Percentiles rank a stretch among this genome's conserved stretches.
These are phyloP conservation scores for Hansenula sp. DNA, from an alignment of 1,139 yeast genomes.

Conservation along the genomic window DNA sequence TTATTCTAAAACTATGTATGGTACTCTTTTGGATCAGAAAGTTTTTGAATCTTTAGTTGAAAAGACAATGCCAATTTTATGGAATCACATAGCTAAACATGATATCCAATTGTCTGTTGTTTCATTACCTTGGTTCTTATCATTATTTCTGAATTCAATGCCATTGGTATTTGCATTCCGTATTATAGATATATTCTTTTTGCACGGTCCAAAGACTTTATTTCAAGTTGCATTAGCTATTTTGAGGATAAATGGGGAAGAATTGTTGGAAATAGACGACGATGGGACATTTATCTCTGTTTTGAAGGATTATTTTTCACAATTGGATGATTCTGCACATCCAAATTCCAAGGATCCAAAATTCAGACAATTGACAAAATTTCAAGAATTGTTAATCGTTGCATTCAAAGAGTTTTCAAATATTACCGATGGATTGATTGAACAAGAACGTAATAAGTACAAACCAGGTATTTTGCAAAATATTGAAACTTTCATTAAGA, in stretches of 20 bases:
- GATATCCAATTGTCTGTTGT: constrained; percentile 96
- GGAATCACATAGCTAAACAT: constrained; percentile 73
- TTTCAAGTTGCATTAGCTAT: constrained; percentile 94
- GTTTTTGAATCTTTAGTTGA: constrained; percentile 90
- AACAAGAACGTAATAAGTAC: constrained; percentile 64
- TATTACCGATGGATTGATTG: constrained; percentile 71
- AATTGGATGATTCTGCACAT: constrained; percentile 77
- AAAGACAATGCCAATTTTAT: constrained; percentile 82
- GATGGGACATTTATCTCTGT: constrained; percentile 90
- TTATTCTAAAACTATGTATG: constrained; percentile 97
- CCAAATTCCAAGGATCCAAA: constrained; percentile 67
- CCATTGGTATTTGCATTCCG: constrained; percentile 92
- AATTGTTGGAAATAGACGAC: constrained; percentile 73
- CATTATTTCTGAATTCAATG: constrained; percentile 87
- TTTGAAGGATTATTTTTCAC: constrained; percentile 75
- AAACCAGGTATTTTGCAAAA: constrained; percentile 79
- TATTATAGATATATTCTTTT: constrained; percentile 84
- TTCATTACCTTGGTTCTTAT: constrained; percentile 94
- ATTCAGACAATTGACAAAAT: constrained; percentile 67
- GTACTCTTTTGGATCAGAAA: constrained; percentile 88
- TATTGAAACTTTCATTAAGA: constrained; percentile 84
- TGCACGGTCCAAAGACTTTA: constrained; percentile 84
- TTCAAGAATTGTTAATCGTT: constrained; percentile 85
- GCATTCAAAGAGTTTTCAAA: constrained; percentile 89
- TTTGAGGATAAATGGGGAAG: constrained; percentile 82